Conservation (phyloP, 305 asterid genomes). For the Plantago lanceolata region DNA sequence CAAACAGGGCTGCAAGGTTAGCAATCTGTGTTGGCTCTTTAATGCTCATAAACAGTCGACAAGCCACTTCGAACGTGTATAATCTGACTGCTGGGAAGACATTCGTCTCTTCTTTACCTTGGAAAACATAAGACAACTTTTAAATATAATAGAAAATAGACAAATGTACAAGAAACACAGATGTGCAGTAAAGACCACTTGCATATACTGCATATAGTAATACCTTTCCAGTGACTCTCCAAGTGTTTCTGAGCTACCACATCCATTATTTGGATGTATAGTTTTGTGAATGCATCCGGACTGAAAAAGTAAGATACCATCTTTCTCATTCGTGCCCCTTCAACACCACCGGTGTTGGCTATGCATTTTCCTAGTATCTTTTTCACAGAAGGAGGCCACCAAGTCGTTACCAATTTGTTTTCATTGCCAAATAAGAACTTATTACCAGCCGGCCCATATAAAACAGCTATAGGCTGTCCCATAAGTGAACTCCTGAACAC, state of each 20-base stretch:
- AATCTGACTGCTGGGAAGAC: constrained; percentile 26
- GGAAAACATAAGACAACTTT: not conserved
- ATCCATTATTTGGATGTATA: too few relatives aligned
- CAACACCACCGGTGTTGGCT: constrained; percentile 26
- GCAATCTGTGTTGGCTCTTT: constrained; percentile 25
- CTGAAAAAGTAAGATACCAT: too few relatives aligned
- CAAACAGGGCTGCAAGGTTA: constrained; percentile 24
- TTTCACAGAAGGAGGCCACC: constrained; percentile 34
- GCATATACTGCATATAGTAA: too few relatives aligned
- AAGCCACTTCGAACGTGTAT: constrained; percentile 33
- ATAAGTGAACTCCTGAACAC: constrained; percentile 28
- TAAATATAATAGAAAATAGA: not conserved
- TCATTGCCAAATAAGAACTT: constrained; percentile 34
- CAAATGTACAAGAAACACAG: too few relatives aligned
- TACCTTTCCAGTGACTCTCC: too few relatives aligned
- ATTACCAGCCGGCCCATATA: constrained; percentile 27
- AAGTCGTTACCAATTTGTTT: constrained; percentile 26
- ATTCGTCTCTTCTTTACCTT: constrained; percentile 28
- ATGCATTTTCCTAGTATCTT: constrained; percentile 21
- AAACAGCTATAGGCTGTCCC: constrained; percentile 26
- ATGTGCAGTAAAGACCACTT: too few relatives aligned
- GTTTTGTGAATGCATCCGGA: too few relatives aligned
- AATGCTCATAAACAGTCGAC: constrained; percentile 34
- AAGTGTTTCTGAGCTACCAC: too few relatives aligned
- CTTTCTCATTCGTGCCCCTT: constrained; percentile 12